Evolutionary conservation across 208 protist species (phyloP).

Genomic region (Leptomonas seymouri): DNA sequence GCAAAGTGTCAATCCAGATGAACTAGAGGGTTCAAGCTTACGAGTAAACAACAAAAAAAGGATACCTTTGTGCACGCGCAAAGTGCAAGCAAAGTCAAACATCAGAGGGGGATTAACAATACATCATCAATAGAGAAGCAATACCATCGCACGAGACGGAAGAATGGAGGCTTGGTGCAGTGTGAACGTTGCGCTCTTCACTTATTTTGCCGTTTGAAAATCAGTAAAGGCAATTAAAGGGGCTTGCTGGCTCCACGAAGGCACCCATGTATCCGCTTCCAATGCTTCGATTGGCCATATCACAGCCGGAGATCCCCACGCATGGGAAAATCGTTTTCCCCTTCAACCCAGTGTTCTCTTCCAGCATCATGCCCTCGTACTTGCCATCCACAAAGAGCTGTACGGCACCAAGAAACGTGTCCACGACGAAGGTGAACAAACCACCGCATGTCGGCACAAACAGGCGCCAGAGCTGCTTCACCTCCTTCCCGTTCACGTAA

Average conservation of each 20-base stretch:
- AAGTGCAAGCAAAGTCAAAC: neutral
- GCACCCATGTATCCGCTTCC: constrained; percentile 52
- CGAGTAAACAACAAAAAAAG: constrained; percentile 11
- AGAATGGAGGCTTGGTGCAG: too few relatives aligned
- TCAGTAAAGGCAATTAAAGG: constrained; percentile 53
- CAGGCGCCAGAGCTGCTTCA: constrained; percentile 76
- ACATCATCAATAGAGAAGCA: neutral
- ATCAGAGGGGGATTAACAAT: neutral
- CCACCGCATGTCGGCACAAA: constrained; percentile 71
- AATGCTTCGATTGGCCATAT: constrained; percentile 76
- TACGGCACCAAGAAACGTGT: constrained; percentile 79
- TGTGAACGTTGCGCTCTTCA: too few relatives aligned
- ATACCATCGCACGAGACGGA: neutral
- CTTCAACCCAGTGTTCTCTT: constrained; percentile 46
- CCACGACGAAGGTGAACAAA: constrained; percentile 77
- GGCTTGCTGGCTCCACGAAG: constrained; percentile 39
- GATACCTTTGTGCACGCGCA: neutral
- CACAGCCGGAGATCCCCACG: constrained; percentile 64
- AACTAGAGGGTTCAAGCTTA: too few relatives aligned
- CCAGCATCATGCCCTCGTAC: constrained; percentile 79
- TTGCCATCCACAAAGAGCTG: constrained; percentile 82
- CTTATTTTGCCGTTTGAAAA: neutral
- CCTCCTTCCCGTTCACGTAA: constrained; percentile 60
- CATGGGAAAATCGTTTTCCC: constrained; percentile 75
- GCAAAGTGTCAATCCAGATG: neutral